phyloP scores from a whole-genome alignment of 75 land plant genomes.

The Picea sitchensis region DNA sequence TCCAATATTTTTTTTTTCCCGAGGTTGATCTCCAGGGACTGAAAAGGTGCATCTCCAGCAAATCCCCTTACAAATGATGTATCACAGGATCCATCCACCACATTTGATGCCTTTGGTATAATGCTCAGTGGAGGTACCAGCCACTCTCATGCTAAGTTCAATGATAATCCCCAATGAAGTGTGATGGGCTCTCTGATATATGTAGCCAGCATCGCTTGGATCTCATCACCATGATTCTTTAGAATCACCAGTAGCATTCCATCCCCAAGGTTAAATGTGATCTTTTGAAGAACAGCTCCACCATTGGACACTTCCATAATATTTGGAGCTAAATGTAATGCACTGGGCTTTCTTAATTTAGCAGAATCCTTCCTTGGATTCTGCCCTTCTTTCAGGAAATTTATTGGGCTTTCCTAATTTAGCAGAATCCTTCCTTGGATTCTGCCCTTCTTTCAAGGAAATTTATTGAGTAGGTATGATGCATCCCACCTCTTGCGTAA shows the following conservation, averaged over 20 bases:
- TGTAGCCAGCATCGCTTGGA: slow-evolving; percentile 28
- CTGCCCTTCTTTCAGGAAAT: too few species aligned
- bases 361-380: too few species aligned
- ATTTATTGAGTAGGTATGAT: too few species aligned
- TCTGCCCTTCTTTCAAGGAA: too few species aligned
- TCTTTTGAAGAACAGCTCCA: too few species aligned
- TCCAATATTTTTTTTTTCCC: slow-evolving; percentile 31
- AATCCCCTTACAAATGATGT: slow-evolving; percentile 21
- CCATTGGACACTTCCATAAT: too few species aligned
- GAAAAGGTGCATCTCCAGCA: slow-evolving; percentile 39
- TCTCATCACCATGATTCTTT: slow-evolving; percentile 19
- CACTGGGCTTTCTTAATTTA: too few species aligned
- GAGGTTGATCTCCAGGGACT: slow-evolving; percentile 45
- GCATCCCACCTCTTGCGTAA: too few species aligned
- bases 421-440: too few species aligned
- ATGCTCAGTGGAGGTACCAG: slow-evolving; percentile 55
- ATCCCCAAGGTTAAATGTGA: too few species aligned
- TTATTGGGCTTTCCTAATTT: too few species aligned
- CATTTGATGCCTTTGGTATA: slow-evolving; percentile 34
- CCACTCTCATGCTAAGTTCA: slow-evolving; percentile 41
- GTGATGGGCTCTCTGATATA: slow-evolving; percentile 35
- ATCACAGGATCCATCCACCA: slow-evolving; percentile 44
- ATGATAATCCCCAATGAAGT: slow-evolving; percentile 68
- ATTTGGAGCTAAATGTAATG: too few species aligned
- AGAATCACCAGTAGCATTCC: slow-evolving; percentile 15